Evolutionary conservation across 495 filamentous ascomycete genomes (phyloP).

Genomic region (Penicillium riverlandense): DNA sequence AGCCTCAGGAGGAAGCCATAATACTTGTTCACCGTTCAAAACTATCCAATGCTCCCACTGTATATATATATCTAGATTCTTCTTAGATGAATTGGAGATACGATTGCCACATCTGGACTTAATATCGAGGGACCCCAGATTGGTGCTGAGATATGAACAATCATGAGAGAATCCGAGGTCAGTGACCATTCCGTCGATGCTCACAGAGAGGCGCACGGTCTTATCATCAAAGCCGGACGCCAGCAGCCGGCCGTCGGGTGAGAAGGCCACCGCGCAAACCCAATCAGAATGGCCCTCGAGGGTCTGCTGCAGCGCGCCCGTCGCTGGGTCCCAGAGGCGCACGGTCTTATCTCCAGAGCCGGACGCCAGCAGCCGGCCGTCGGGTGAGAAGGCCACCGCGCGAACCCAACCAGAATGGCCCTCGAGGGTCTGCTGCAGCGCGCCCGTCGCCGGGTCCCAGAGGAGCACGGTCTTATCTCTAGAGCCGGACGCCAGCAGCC

Average conservation of each 20-base stretch:
- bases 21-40: too few relatives aligned
- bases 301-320: slow-evolving; percentile 4
- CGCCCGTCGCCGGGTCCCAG: slow-evolving; percentile 17
- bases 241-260: slow-evolving; percentile 10
- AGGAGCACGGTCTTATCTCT: slow-evolving; percentile 8
- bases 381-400: slow-evolving; percentile 16
- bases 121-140: too few relatives aligned
- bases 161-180: too few relatives aligned
- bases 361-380: slow-evolving; percentile 18
- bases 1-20: too few relatives aligned
- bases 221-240: slow-evolving; percentile 14
- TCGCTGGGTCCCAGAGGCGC: slow-evolving; percentile 26
- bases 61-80: too few relatives aligned
- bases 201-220: too few relatives aligned
- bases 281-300: slow-evolving; percentile 7
- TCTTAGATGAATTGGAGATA: too few relatives aligned
- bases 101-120: too few relatives aligned
- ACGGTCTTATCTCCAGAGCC: slow-evolving; percentile 20
- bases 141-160: too few relatives aligned
- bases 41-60: too few relatives aligned
- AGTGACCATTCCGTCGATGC: too few relatives aligned
- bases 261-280: slow-evolving; percentile 15
- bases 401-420: slow-evolving; percentile 7
- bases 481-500: slow-evolving; percentile 11
- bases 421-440: slow-evolving; percentile 6